These are phyloP conservation scores for Berberis thunbergii DNA, from an alignment of 164 flowering plant genomes.

Conservation along the genomic window DNA sequence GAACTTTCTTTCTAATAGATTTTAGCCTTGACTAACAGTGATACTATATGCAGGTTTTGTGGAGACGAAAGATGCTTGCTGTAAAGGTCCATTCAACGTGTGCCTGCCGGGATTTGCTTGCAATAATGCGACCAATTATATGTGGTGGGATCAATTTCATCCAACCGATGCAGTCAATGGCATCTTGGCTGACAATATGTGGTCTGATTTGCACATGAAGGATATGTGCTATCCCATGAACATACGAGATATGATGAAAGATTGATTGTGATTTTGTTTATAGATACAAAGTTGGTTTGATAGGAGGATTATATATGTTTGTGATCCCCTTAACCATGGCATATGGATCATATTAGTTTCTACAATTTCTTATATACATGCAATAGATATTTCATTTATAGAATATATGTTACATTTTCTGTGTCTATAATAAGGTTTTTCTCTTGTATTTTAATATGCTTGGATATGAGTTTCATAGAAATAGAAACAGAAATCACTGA, in stretches of 20 bases:
- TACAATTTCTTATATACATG: no score
- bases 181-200: conserved; percentile 82
- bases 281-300: no score
- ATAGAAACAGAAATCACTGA: no score
- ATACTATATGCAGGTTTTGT: conserved; percentile 44
- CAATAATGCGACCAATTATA: conserved; percentile 51
- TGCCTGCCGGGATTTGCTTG: conserved; percentile 84
- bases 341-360: no score
- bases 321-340: no score
- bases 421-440: no score
- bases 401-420: no score
- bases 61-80: conserved; percentile 68
- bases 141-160: conserved; percentile 98
- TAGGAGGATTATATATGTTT: no score
- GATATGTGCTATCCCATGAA: conserved; percentile 77
- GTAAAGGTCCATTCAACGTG: conserved; percentile 69
- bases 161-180: conserved; percentile 80
- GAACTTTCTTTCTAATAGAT: background rate
- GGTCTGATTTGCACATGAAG: conserved; percentile 61
- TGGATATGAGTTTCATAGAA: no score
- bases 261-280: no score
- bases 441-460: no score
- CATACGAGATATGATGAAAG: conserved; percentile 47
- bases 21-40: background rate
- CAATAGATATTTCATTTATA: no score